Conservation (phyloP, 1,284 basidiomycete genomes). For the Pseudozyma tsukubaensis region DNA sequence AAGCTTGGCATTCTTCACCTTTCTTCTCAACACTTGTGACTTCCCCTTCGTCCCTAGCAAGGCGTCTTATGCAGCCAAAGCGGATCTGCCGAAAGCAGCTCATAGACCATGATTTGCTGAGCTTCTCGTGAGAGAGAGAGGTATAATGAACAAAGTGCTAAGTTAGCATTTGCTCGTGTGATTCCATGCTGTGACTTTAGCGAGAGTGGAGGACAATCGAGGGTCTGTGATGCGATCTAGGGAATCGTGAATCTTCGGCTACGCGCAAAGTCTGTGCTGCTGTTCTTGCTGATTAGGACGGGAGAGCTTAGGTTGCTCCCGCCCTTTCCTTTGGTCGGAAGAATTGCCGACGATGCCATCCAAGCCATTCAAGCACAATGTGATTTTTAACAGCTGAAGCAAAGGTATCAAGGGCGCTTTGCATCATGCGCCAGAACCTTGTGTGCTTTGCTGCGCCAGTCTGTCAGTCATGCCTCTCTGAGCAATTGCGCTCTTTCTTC, state of each 20-base stretch:
- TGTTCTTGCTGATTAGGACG: neutral
- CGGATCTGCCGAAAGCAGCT: too few species aligned
- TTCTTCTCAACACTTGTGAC: too few species aligned
- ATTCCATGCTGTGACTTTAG: conserved; percentile 4
- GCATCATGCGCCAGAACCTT: too few species aligned
- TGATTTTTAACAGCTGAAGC: neutral
- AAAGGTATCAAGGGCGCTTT: too few species aligned
- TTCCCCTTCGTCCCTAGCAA: too few species aligned
- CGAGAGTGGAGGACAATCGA: conserved; percentile 8
- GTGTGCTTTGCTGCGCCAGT: too few species aligned
- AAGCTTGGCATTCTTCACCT: too few species aligned
- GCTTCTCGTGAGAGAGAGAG: neutral
- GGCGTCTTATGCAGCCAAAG: too few species aligned
- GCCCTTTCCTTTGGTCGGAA: conserved; percentile 8
- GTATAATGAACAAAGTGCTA: neutral
- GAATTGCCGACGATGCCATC: conserved; percentile 7
- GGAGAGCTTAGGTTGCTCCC: conserved; percentile 4
- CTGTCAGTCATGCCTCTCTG: too few species aligned
- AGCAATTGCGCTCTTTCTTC: too few species aligned
- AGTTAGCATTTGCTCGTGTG: neutral
- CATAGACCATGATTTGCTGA: neutral
- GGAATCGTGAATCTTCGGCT: too few species aligned
- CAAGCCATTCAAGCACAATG: conserved; percentile 2
- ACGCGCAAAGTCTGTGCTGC: neutral
- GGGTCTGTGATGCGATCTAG: neutral